Evolutionary conservation across 164 flowering plant species (phyloP).

Genomic region (Saururus chinensis): DNA sequence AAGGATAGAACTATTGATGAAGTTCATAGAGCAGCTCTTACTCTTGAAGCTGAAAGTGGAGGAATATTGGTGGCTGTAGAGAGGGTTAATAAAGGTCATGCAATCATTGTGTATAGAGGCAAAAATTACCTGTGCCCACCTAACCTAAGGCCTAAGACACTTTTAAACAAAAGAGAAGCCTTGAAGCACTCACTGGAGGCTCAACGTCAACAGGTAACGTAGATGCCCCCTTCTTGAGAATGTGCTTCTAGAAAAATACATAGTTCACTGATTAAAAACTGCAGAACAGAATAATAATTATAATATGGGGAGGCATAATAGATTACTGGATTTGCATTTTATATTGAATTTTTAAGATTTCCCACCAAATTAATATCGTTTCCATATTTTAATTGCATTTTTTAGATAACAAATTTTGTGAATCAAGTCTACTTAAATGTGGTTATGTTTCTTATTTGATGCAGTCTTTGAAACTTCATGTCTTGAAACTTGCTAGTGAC

Average conservation of each 20-base stretch:
- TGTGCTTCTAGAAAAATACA: not conserved
- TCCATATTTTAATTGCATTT: too few species aligned
- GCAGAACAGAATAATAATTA: not conserved
- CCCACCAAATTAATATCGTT: too few species aligned
- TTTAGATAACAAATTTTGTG: conserved; percentile 51
- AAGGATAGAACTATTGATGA: conserved; percentile 44
- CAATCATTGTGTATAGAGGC: conserved; percentile 86
- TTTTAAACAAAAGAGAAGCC: too few species aligned
- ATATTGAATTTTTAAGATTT: not conserved
- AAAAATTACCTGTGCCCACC: conserved; percentile 80
- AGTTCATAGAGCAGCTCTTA: conserved; percentile 45
- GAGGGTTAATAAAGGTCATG: conserved; percentile 68
- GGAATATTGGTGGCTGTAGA: conserved; percentile 90
- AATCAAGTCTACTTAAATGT: too few species aligned
- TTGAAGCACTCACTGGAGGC: conserved; percentile 78
- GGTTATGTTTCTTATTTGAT: too few species aligned
- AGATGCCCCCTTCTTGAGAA: conserved; percentile 1
- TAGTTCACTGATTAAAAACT: not conserved
- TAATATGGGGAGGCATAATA: not conserved
- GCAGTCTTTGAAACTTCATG: too few species aligned
- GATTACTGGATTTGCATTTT: not conserved
- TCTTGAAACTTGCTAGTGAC: too few species aligned
- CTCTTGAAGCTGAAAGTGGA: conserved; percentile 90
- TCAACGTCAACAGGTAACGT: conserved; percentile 67
- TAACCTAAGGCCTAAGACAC: conserved; percentile 61